Evolutionary conservation across 1,284 basidiomycete species (phyloP), one percentile per base, ranked within the genome.

Genomic region (Anthracocystis walkeri): DNA sequence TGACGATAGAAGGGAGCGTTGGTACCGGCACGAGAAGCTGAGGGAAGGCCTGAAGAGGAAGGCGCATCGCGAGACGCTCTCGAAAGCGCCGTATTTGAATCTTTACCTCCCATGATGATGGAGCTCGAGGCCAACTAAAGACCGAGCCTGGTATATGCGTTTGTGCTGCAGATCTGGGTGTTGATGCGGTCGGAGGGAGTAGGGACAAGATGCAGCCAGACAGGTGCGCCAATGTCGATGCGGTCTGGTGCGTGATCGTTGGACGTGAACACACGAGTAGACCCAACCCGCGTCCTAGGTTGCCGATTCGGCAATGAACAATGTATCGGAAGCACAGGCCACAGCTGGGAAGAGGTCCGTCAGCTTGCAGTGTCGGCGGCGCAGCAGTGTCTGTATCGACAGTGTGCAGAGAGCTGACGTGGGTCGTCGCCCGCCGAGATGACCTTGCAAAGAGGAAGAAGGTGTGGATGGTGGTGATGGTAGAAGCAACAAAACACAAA

Each of bases 1-100:
- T 74, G 75, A 21, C 75, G 75, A 44, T 77, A 77, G 55, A 74
- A 77, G 8, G 75, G 75, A 3, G 44, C 51, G 44, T 20, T 56
- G 23, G 20, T 41, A 46, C 54, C 48, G 33, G 55, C 16, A 8
- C 68, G 63, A 23, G 63, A 41, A 16, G 55, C 40, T 4, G 62
- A 44, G 4, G 49, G 29, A 12, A 44, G 25, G 40, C 29, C 31
- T 23, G 58, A 57, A 1, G 55, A 41, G 45, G 58, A n/a, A 21
- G 23, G 45, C 4, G 45, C 50, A 51, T 71, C 68, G 8, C 68
- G 62, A 35, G 62, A 65, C 14, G 68, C 68, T 48, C 68, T 71
- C 10, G 68, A 58, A 5, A 71, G 55, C 25, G 55, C 54, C 20
- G 55, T 40, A 21, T 55, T 65, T 3, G 63, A 41, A 52, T 71